These are phyloP conservation scores for Chalciporus piperatoides DNA, from an alignment of 1,284 basidiomycete genomes.

Conservation along the genomic window DNA sequence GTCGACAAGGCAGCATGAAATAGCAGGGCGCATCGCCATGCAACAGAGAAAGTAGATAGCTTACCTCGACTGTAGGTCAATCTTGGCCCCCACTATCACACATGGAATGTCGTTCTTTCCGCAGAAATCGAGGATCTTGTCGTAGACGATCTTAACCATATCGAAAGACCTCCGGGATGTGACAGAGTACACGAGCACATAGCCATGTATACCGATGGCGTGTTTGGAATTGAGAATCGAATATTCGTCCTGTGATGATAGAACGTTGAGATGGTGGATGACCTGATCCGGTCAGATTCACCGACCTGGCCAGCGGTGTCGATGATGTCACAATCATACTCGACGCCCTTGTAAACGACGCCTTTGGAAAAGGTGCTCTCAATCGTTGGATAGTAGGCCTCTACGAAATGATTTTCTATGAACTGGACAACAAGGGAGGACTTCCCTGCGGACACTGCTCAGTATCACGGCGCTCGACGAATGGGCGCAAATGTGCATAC, in stretches of 20 bases:
- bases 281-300: not conserved
- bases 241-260: conserved; percentile 70
- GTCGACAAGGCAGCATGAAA: conserved; percentile 19
- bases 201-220: conserved; percentile 81
- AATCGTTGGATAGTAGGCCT: conserved; percentile 93
- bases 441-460: conserved; percentile 55
- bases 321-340: conserved; percentile 96
- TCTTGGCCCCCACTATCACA: conserved; percentile 96
- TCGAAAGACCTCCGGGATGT: conserved; percentile 91
- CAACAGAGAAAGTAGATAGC: conserved; percentile 23
- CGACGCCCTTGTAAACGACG: conserved; percentile 78
- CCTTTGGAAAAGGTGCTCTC: conserved; percentile 86
- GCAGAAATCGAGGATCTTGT: conserved; percentile 96
- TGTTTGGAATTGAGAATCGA: conserved; percentile 81
- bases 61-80: conserved; percentile 76
- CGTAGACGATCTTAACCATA: conserved; percentile 93
- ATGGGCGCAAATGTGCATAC: conserved; percentile 39
- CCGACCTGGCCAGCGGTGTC: conserved; percentile 93
- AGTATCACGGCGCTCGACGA: conserved; percentile 15
- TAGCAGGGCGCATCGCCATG: conserved; percentile 11
- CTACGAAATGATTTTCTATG: conserved; percentile 68
- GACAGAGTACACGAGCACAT: conserved; percentile 93
- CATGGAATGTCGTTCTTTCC: conserved; percentile 90
- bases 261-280: not conserved
- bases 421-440: conserved; percentile 75